A percentile compares a stretch with the other conserved stretches of the same genome.
Evolutionary conservation across 495 filamentous ascomycete genomes (phyloP).

Genomic region (Pyronema domesticum): DNA sequence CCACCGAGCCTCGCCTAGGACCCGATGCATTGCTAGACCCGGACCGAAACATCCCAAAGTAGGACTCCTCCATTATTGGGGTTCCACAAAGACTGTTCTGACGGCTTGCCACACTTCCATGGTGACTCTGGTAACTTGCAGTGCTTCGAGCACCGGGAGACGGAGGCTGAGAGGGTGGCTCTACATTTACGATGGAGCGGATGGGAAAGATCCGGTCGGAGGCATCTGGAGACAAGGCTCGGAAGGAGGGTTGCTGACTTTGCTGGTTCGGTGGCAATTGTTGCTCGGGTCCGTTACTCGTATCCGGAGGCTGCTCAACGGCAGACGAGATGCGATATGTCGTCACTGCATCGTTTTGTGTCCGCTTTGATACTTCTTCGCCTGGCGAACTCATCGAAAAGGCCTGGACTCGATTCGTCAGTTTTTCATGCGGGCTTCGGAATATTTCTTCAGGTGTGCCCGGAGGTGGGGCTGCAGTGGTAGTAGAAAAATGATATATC

Average conservation of each 20-base stretch:
- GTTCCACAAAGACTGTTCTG: background rate
- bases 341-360: background rate
- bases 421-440: background rate
- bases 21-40: conserved; percentile 9
- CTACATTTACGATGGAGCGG: conserved; percentile 61
- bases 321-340: background rate
- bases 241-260: conserved; percentile 9
- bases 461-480: background rate
- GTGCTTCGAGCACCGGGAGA: conserved; percentile 3
- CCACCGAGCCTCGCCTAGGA: background rate
- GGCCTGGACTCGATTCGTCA: background rate
- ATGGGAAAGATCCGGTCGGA: conserved; percentile 67
- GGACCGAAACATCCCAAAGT: conserved; percentile 16
- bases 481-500: background rate
- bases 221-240: conserved; percentile 28
- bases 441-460: background rate
- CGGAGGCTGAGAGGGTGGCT: conserved; percentile 32
- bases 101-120: background rate
- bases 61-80: conserved; percentile 12
- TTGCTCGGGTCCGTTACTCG: background rate
- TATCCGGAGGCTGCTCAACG: background rate
- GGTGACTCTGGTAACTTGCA: conserved; percentile 25
- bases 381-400: background rate
- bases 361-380: background rate
- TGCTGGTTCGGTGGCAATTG: background rate